Evolutionary conservation across 176 grass and related monocot species (phyloP).

Genomic region (Zoysia japonica): DNA sequence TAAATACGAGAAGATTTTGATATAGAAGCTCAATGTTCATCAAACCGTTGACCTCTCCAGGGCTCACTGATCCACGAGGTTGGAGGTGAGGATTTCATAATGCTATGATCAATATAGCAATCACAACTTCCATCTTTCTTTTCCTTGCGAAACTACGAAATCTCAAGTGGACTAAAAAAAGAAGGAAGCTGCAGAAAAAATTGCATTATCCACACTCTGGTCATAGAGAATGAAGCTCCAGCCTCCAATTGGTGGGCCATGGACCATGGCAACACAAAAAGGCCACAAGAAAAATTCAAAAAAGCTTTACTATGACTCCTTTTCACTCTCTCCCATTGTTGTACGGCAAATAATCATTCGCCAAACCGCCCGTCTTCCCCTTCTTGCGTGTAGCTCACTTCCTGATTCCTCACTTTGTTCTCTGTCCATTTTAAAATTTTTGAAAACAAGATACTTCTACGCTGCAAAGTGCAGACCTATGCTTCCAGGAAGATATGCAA

Average conservation of each 20-base stretch:
- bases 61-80: slow-evolving; percentile 21
- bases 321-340: slow-evolving; percentile 18
- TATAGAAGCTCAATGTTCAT: not conserved
- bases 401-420: not conserved
- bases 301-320: not conserved
- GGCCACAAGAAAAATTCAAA: slow-evolving; percentile 15
- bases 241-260: not conserved
- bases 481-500: slow-evolving; percentile 26
- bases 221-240: not conserved
- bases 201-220: slow-evolving; percentile 24
- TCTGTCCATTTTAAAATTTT: not conserved
- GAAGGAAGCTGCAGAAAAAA: slow-evolving; percentile 13
- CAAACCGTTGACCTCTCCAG: slow-evolving; percentile 23
- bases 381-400: slow-evolving; percentile 25
- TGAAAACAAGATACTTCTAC: not conserved
- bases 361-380: not conserved
- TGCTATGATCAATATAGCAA: too few relatives aligned
- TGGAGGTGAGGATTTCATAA: too few relatives aligned
- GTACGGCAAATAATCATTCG: slow-evolving; percentile 30
- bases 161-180: not conserved
- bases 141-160: not conserved
- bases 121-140: not conserved
- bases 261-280: slow-evolving; percentile 16
- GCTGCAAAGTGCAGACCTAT: slow-evolving; percentile 23
- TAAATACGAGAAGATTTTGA: slow-evolving; percentile 9